phyloP scores from a whole-genome alignment of 2,329 filamentous ascomycete species.

The Leptoxyphium fumago region DNA sequence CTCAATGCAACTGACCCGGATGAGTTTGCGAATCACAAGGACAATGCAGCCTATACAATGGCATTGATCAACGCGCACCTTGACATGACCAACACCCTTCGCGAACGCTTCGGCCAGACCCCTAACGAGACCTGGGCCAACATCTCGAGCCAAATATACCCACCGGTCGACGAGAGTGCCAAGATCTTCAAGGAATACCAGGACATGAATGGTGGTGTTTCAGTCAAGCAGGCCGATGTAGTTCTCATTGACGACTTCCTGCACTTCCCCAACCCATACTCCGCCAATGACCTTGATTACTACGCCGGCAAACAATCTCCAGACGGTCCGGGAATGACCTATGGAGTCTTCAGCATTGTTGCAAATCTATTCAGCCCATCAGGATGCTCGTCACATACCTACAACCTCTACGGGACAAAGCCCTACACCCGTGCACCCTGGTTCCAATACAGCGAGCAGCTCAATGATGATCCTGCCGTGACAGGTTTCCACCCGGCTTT shows the following conservation, averaged over 20 bases:
- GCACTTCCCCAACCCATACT: conserved; percentile 42
- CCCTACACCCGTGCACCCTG: conserved; percentile 53
- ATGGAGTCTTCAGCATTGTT: conserved; percentile 52
- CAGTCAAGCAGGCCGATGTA: conserved; percentile 58
- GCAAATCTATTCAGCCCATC: conserved; percentile 51
- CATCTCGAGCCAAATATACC: conserved; percentile 40
- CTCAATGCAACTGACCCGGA: conserved; percentile 59
- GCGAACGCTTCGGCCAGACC: conserved; percentile 38
- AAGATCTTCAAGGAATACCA: conserved; percentile 50
- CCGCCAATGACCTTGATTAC: conserved; percentile 47
- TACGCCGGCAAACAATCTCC: conserved; percentile 54
- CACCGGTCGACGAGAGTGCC: conserved; percentile 38
- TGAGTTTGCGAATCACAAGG: conserved; percentile 51
- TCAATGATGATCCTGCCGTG: conserved; percentile 46
- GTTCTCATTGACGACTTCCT: conserved; percentile 52
- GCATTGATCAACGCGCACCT: conserved; percentile 44
- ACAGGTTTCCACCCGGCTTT: conserved; percentile 55
- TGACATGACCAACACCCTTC: conserved; percentile 42
- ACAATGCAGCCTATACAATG: conserved; percentile 57
- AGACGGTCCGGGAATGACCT: conserved; percentile 60
- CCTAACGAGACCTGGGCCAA: conserved; percentile 44
- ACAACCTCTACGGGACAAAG: conserved; percentile 46
- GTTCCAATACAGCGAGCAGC: conserved; percentile 57
- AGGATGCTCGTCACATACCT: conserved; percentile 55
- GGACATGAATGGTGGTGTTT: conserved; percentile 50